Evolutionary conservation across 1,284 basidiomycete genomes (phyloP), one percentile per base, ranked within the genome.

Genomic region (Trametes polyzona): DNA sequence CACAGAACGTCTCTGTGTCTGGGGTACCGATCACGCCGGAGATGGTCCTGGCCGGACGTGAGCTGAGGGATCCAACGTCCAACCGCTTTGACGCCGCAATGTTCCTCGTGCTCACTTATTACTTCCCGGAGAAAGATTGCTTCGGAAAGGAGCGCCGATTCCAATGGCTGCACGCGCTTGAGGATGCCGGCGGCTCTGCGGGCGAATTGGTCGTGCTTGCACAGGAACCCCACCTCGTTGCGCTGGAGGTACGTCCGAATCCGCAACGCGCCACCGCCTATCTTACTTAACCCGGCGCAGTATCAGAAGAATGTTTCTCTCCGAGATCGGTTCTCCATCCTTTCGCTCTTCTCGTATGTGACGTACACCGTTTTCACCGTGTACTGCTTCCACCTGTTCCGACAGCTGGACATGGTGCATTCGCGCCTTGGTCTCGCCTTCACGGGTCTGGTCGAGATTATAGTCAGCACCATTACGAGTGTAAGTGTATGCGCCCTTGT

Each of bases 391-490:
- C 83, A 84, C 72, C 90, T 89, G 37, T 84, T 96, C 73, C 83
- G 87, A 40, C 81, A 84, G 43, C 91, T 94, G 79, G 82, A 88
- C 57, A 87, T 88, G 26, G 92, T 97, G 10, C 96, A 99, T 72
- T 96, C 93, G 1, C 86, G 93, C 47, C 82, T 94, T 50, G 96
- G 96, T 75, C 78, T 99, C 23, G 92, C 94, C 1, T 93, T 98
- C 71, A 98, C 96, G 2, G 96, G 95, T 16, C 78, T 94, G 21
- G 91, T 96, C 19, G 94, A 98, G 73, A 89, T 98, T 46, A 75
- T 89, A 5, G 93, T 93, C 61, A 95, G 93, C 75, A 95, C 96
- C 3, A 86, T 98, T 64, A 96, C 95, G 61, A 95, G 92, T 68
- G 81, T 98, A 51, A 95, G 92, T 69, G 90, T 98, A 36, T 95